Percentiles rank a stretch among this genome's conserved stretches.
phyloP scores from a whole-genome alignment of 2,329 filamentous ascomycete genomes.

The Colletotrichum coccodes region DNA sequence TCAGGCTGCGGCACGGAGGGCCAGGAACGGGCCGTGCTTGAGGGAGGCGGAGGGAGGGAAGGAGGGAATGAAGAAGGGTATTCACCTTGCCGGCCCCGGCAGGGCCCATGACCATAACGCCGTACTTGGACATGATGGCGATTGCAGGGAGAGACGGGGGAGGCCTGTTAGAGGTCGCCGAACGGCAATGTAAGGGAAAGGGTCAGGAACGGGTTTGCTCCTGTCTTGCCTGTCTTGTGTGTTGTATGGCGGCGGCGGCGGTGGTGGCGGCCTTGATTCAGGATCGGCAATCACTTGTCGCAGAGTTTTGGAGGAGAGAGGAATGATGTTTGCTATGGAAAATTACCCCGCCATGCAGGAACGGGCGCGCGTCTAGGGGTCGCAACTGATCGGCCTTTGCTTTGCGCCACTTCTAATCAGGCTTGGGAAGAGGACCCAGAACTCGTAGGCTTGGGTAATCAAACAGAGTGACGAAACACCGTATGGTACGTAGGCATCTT shows the following conservation, averaged over 20 bases:
- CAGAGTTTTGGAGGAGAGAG: constrained; percentile 8
- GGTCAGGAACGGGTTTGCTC: neutral
- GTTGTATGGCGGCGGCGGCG: neutral
- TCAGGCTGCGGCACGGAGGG: neutral
- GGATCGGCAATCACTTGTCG: constrained; percentile 5
- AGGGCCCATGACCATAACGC: constrained; percentile 94
- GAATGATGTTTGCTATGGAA: constrained; percentile 20
- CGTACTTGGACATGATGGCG: constrained; percentile 87
- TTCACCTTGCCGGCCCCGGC: constrained; percentile 90
- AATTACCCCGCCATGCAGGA: constrained; percentile 35
- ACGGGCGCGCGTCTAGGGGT: constrained; percentile 25
- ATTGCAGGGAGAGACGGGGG: neutral
- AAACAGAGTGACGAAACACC: neutral
- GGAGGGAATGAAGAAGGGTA: neutral
- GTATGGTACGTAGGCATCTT: neutral
- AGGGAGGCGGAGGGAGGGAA: constrained; percentile 13
- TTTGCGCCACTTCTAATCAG: constrained; percentile 8
- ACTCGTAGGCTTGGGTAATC: no score
- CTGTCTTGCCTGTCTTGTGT: neutral
- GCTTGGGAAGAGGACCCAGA: neutral
- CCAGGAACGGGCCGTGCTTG: neutral
- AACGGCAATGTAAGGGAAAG: constrained; percentile 11
- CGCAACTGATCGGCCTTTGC: constrained; percentile 27
- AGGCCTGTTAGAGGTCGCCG: neutral
- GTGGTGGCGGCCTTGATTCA: neutral